Evolutionary conservation across 1,139 yeast genomes (phyloP), one percentile per base, ranked within the genome.

Genomic region (Sugiyamaella grinbergsii): DNA sequence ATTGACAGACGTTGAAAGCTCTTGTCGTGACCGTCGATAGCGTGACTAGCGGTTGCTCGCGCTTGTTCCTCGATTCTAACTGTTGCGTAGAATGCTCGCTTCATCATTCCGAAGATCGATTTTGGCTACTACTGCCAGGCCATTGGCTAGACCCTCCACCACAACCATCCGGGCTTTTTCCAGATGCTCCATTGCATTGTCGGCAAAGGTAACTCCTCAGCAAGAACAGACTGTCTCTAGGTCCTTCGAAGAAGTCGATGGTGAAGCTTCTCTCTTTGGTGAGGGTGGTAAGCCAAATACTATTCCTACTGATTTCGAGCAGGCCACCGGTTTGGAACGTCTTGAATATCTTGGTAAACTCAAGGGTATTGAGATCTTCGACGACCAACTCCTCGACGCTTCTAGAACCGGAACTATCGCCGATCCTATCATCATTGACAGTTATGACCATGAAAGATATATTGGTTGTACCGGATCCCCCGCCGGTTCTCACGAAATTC

Each of bases 281-380:
- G 82, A 85, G 54, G 97, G 96, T 80, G 95, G 96, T 60, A 74
- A 78, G 65, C 74, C 72, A 58, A 95, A 94, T 65, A 78, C 85
- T 53, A 83, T 93, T 65, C 98, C 98, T 70, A 82, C 95, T 55
- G 96, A 91, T 72, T 70, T 87, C 64, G 97, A 93, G 67, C 98
- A 91, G 77, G 91, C 97, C 64, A 94, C 98, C 52, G 98, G 98
- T 86, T 79, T 93, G 70, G 98, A 87, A 74, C 90, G 98, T 83
- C 80, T 90, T 64, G 98, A 93, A 79, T 72, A 87, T 66, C 82
- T 93, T 68, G 97, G 95, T 78, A 87, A 90, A 75, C 76, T 86
- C 71, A 96, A 90, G 74, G 98, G 98, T 80, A 80, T 93, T 62
- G 98, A 93, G 67, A 82, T 93, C 61, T 93, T 91, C 78, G 98